Conservation (phyloP, 768 basidiomycete species). For the Rhizopogon vinicolor region DNA sequence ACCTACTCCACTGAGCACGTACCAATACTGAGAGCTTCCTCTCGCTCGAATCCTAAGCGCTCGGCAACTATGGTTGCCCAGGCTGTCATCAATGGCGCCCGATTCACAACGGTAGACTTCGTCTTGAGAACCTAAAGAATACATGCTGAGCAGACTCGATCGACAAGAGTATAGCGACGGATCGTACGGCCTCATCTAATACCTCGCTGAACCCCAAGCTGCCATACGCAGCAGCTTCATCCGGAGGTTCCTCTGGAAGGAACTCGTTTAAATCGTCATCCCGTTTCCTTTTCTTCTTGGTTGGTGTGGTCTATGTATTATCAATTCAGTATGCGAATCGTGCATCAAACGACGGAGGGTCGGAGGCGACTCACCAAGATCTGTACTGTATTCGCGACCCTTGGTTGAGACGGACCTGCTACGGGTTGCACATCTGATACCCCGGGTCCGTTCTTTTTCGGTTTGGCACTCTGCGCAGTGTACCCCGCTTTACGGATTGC, state of each 20-base stretch:
- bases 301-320: slow-evolving; percentile 34
- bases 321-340: not conserved
- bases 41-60: slow-evolving; percentile 77
- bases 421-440: not conserved
- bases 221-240: slow-evolving; percentile 47
- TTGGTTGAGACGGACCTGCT: slow-evolving; percentile 7
- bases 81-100: slow-evolving; percentile 92
- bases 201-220: slow-evolving; percentile 71
- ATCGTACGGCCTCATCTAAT: slow-evolving; percentile 49
- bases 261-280: slow-evolving; percentile 50
- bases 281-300: slow-evolving; percentile 45
- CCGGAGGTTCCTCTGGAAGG: slow-evolving; percentile 45
- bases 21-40: slow-evolving; percentile 93
- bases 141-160: not conserved
- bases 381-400: slow-evolving; percentile 20
- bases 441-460: not conserved
- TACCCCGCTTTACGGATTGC: slow-evolving; percentile 67
- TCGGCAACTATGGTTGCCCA: slow-evolving; percentile 90
- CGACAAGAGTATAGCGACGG: not conserved
- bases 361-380: slow-evolving; percentile 22
- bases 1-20: slow-evolving; percentile 10
- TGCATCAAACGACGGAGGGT: no score
- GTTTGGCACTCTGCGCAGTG: slow-evolving; percentile 17
- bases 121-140: slow-evolving; percentile 46
- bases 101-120: slow-evolving; percentile 72